Base-by-base conservation (phyloP, 192 early-diverging fungal species). In the Coemansia nantahalensis region DNA sequence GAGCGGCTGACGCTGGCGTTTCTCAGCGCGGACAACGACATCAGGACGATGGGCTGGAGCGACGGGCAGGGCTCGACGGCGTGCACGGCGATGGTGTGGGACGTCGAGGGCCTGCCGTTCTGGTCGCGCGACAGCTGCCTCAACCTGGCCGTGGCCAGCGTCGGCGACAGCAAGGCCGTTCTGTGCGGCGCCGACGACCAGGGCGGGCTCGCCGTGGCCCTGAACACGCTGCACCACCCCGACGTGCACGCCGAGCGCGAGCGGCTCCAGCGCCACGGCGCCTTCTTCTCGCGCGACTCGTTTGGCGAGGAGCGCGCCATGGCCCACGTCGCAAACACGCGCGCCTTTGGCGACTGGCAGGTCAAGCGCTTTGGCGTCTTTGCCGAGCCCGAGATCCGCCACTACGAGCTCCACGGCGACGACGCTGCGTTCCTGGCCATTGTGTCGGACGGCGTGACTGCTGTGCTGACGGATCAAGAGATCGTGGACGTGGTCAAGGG, bases 391-490 rank as follows among this genome's bases (percentile, higher is more conserved):
- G 85, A 89, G 51, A 53, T 87, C 37, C 54, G 78, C 21, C 68
- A 78, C 34, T 50, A 79, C 22, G 77, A 65, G 8, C 26, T 89
- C 37, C 75, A 58, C 43, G 75, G 78, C 33, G 79, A 76, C n/a
- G 77, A 84, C 9, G 82, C 84, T 0, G 85, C 85, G 2, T 86
- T 89, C 45, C 47, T 89, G 44, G 84, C 83, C 10, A 49, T 86
- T n/a, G 67, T 84, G 14, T 84, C 87, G 14, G 87, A 89, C 58
- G 87, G 87, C 0, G 59, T 89, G 36, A 83, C 82, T 11, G 72
- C 82, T 15, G 84, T 86, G 15, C 80, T 89, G 75, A 83, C 82
- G 17, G 79, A 89, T 51, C 87, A 89, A 48, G 87, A 89, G 56
- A 78, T 89, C 13, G 78, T 86, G 45, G 87, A 89, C 45, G 70